Evolutionary conservation across 345 rosid species (phyloP).

Genomic region (Linum trigynum): DNA sequence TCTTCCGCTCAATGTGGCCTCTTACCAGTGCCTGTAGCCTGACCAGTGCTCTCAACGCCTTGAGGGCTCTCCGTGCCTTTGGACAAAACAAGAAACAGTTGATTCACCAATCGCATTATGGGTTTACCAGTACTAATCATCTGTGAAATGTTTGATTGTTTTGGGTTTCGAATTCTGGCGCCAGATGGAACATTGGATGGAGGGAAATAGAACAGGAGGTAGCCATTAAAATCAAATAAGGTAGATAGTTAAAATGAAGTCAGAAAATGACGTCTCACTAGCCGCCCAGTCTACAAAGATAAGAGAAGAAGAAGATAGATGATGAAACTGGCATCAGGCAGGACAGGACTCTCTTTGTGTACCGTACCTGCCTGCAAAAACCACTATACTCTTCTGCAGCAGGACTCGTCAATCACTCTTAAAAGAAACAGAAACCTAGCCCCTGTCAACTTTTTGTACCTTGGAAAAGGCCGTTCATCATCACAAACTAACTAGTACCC

Average conservation of each 20-base stretch:
- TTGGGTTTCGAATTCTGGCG: no score
- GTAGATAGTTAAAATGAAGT: slow-evolving; percentile 4
- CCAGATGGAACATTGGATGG: no score
- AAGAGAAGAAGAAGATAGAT: neutral
- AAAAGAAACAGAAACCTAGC: no score
- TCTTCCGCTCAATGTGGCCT: slow-evolving; percentile 80
- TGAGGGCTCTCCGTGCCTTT: slow-evolving; percentile 78
- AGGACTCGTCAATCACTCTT: no score
- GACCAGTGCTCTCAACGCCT: slow-evolving; percentile 92
- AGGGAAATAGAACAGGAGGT: no score
- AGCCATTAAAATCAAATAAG: neutral
- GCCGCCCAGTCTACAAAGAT: slow-evolving; percentile 17
- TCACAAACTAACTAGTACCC: neutral
- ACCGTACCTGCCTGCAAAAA: neutral
- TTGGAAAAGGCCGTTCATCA: neutral
- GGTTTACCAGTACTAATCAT: no score
- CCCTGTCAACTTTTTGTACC: neutral
- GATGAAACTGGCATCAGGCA: no score
- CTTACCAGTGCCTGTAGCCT: slow-evolving; percentile 93
- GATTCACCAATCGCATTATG: no score
- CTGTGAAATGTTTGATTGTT: no score
- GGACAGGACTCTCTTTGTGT: neutral
- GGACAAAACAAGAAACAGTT: neutral
- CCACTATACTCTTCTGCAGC: neutral
- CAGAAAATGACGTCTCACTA: slow-evolving; percentile 39